These are phyloP conservation scores for Dioscorea cayenensis DNA, from an alignment of 116 monocot genomes.

Conservation along the genomic window DNA sequence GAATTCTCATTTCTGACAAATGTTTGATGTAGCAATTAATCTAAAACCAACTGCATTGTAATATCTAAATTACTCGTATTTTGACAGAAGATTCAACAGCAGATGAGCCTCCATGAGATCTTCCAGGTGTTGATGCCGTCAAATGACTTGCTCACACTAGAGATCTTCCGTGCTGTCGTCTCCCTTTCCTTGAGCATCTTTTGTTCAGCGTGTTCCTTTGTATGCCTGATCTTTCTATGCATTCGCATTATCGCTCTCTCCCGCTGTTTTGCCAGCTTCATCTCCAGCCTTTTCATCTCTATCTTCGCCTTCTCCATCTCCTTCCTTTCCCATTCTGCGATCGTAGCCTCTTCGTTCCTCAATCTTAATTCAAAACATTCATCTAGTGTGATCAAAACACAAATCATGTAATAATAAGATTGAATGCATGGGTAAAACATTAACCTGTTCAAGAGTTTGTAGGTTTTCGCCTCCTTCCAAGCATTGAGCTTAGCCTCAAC, in stretches of 20 bases:
- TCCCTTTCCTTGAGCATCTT: conserved; percentile 17
- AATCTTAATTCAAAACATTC: conserved; percentile 1
- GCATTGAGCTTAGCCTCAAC: conserved; percentile 16
- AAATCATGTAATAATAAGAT: background rate
- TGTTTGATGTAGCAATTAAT: too few relatives aligned
- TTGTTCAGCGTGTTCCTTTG: conserved; percentile 16
- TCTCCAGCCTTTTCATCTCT: conserved; percentile 19
- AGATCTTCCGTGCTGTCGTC: conserved; percentile 16
- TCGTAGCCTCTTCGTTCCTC: conserved; percentile 20
- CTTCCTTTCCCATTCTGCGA: conserved; percentile 26
- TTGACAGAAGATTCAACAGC: background rate
- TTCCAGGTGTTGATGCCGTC: conserved; percentile 10
- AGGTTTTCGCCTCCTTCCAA: conserved; percentile 19
- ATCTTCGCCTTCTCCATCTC: conserved; percentile 18
- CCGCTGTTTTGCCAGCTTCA: conserved; percentile 16
- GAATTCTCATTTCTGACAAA: too few relatives aligned
- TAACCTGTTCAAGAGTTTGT: conserved; percentile 2
- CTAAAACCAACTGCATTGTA: too few relatives aligned
- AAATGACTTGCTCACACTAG: background rate
- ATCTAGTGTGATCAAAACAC: background rate
- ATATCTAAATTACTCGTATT: too few relatives aligned
- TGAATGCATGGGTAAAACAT: background rate
- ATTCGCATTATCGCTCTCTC: conserved; percentile 20
- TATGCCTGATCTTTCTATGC: conserved; percentile 14
- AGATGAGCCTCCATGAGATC: conserved; percentile 17